A percentile compares a stretch with the other conserved stretches of the same genome.
phyloP scores from a whole-genome alignment of 129 eudicot genomes.

The Deinandra increscens region DNA sequence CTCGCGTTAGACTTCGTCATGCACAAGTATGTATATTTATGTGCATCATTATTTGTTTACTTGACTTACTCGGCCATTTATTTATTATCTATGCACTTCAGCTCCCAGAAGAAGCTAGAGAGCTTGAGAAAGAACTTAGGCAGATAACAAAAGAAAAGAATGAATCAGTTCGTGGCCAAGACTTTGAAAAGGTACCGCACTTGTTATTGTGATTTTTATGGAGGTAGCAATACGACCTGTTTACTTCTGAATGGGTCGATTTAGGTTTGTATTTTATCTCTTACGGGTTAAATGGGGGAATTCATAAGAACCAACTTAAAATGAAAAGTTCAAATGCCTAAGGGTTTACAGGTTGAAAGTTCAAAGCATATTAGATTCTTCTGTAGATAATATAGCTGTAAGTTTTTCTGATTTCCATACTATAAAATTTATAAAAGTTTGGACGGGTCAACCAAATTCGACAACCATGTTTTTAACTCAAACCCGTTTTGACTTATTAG shows the following conservation, averaged over 20 bases:
- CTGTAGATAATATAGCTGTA: no score
- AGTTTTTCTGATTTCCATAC: no score
- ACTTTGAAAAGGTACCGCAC: slow-evolving; percentile 76
- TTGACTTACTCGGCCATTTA: neutral
- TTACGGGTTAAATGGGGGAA: neutral
- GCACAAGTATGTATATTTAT: slow-evolving; percentile 54
- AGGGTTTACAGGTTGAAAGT: neutral
- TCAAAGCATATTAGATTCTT: neutral
- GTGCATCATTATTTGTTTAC: neutral
- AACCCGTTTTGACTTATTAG: neutral
- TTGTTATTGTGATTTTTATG: neutral
- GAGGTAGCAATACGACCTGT: neutral
- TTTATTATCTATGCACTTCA: slow-evolving; percentile 34
- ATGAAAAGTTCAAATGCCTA: neutral
- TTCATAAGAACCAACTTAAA: neutral
- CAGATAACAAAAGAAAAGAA: slow-evolving; percentile 88
- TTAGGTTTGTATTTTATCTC: neutral
- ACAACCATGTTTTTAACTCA: neutral
- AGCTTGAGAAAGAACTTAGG: slow-evolving; percentile 90
- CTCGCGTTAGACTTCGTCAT: slow-evolving; percentile 88
- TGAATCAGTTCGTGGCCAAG: slow-evolving; percentile 86
- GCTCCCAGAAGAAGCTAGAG: slow-evolving; percentile 97
- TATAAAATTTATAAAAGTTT: neutral
- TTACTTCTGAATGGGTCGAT: neutral
- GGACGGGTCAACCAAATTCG: neutral